Evolutionary conservation across 352 stramenopile species (phyloP).

Genomic region (Pilasporangium apinafurcum): DNA sequence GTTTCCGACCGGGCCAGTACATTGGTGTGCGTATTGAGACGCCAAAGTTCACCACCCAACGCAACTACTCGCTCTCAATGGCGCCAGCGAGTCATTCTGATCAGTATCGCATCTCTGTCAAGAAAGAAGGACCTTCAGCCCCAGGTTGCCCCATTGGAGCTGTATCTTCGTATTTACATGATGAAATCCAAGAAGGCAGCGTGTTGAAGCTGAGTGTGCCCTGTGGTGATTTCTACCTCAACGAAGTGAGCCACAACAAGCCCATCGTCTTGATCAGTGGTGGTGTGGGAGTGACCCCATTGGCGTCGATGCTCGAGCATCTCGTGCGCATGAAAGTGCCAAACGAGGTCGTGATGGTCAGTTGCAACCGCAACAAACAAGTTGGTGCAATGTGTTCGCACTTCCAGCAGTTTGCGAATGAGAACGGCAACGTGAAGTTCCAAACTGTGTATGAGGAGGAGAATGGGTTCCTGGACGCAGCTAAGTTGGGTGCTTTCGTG

Average conservation of each 20-base stretch:
- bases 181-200: slow-evolving; percentile 38
- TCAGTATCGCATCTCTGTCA: slow-evolving; percentile 57
- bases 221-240: slow-evolving; percentile 46
- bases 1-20: slow-evolving; percentile 54
- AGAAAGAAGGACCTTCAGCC: slow-evolving; percentile 30
- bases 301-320: slow-evolving; percentile 41
- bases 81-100: slow-evolving; percentile 20
- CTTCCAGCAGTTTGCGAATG: slow-evolving; percentile 18
- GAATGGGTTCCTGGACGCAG: slow-evolving; percentile 15
- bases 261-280: slow-evolving; percentile 50
- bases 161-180: slow-evolving; percentile 53
- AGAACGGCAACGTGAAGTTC: slow-evolving; percentile 24
- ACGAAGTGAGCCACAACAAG: slow-evolving; percentile 23
- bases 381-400: slow-evolving; percentile 41
- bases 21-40: no score
- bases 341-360: slow-evolving; percentile 25
- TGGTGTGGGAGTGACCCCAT: slow-evolving; percentile 53
- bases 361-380: no score
- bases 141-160: slow-evolving; percentile 24
- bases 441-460: slow-evolving; percentile 21
- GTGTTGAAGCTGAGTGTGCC: slow-evolving; percentile 41
- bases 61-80: slow-evolving; percentile 52
- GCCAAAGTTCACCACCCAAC: slow-evolving; percentile 41
- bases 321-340: slow-evolving; percentile 16
- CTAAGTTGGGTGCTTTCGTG: slow-evolving; percentile 20